Percentiles rank a stretch among this genome's conserved stretches.
phyloP scores from a whole-genome alignment of 2,329 filamentous ascomycete species.

The Ascochyta fabae region DNA sequence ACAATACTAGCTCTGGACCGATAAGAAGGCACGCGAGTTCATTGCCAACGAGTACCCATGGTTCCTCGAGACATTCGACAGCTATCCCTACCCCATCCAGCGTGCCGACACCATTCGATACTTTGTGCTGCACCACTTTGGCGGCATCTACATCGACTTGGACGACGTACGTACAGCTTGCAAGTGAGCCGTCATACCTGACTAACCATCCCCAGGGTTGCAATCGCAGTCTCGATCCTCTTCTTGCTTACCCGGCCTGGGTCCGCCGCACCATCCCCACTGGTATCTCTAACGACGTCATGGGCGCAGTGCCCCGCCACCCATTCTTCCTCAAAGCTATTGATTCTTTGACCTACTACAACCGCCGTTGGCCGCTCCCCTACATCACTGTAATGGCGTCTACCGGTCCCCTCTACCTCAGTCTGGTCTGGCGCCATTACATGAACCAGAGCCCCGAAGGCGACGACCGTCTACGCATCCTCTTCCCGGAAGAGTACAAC shows the following conservation, averaged over 20 bases:
- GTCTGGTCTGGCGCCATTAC: conserved; percentile 78
- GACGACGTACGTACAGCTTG: conserved; percentile 63
- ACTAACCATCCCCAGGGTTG: conserved; percentile 61
- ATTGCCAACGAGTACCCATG: conserved; percentile 74
- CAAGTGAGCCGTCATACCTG: conserved; percentile 4
- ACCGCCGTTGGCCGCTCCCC: conserved; percentile 71
- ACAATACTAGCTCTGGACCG: conserved; percentile 72
- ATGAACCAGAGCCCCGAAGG: conserved; percentile 59
- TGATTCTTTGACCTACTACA: conserved; percentile 69
- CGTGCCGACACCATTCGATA: conserved; percentile 80
- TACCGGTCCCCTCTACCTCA: conserved; percentile 77
- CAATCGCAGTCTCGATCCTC: conserved; percentile 70
- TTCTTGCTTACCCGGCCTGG: conserved; percentile 73
- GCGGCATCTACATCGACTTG: conserved; percentile 81
- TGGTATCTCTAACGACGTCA: conserved; percentile 81
- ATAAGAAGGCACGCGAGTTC: conserved; percentile 71
- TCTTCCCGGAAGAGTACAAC: conserved; percentile 75
- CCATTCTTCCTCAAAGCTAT: conserved; percentile 77
- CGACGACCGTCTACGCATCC: conserved; percentile 66
- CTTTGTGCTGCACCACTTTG: conserved; percentile 77
- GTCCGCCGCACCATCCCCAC: conserved; percentile 75
- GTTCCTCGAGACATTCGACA: conserved; percentile 77
- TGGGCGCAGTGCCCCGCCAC: conserved; percentile 75
- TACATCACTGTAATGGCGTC: conserved; percentile 84
- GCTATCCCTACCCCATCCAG: conserved; percentile 77